Conservation (phyloP, 768 basidiomycete genomes). For the Pleurotus platypus region DNA sequence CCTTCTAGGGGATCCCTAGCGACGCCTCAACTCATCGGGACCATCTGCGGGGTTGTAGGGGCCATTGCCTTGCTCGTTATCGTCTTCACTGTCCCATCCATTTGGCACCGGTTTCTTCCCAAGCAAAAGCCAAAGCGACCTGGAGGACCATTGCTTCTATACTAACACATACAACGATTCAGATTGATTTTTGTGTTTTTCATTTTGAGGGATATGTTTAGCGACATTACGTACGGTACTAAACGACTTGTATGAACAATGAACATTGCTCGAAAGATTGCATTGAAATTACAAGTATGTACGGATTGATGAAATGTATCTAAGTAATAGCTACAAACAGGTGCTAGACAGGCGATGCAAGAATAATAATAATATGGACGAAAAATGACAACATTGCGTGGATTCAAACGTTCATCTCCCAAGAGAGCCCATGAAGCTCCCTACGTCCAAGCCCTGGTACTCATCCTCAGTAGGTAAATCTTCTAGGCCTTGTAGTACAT, state of each 20-base stretch:
- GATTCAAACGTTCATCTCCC: constrained; percentile 37
- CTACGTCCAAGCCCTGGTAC: constrained; percentile 83
- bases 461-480: constrained; percentile 92
- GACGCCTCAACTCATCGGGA: constrained; percentile 18
- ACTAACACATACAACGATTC: background rate
- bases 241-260: background rate
- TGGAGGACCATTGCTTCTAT: constrained; percentile 13
- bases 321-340: constrained; percentile 4
- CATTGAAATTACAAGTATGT: constrained; percentile 10
- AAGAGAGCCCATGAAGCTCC: constrained; percentile 86
- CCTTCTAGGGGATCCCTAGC: constrained; percentile 5
- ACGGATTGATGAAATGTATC: constrained; percentile 11
- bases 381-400: constrained; percentile 22
- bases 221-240: background rate
- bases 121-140: constrained; percentile 13
- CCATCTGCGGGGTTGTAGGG: constrained; percentile 19
- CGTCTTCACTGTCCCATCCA: constrained; percentile 20
- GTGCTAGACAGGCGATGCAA: background rate
- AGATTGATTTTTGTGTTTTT: background rate
- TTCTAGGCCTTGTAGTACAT: constrained; percentile 83
- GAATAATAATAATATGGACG: constrained; percentile 9
- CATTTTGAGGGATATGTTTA: background rate
- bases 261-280: background rate
- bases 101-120: constrained; percentile 14
- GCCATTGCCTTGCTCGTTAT: constrained; percentile 18